phyloP scores from a whole-genome alignment of 768 basidiomycete species.

The Hortiboletus flavorubellus region DNA sequence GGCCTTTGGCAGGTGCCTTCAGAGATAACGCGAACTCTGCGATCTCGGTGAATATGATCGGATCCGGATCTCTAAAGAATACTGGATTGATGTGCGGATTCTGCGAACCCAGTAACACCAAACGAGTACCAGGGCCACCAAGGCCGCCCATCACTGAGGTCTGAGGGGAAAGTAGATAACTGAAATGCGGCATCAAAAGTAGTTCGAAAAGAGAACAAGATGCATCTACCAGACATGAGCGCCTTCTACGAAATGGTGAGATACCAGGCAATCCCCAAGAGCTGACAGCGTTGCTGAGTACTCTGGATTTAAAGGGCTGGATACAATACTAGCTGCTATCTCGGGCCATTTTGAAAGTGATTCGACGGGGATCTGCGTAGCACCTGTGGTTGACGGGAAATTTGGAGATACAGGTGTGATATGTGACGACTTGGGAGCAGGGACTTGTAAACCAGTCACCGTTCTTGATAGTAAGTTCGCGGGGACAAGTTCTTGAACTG shows the following conservation, averaged over 20 bases:
- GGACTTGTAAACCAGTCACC: slow-evolving; percentile 38
- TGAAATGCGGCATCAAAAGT: slow-evolving; percentile 29
- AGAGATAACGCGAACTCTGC: slow-evolving; percentile 87
- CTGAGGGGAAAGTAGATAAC: slow-evolving; percentile 84
- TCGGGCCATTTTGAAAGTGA: slow-evolving; percentile 80
- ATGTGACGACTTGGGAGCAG: slow-evolving; percentile 31
- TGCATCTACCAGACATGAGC: slow-evolving; percentile 81
- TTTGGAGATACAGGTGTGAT: slow-evolving; percentile 64
- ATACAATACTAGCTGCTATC: slow-evolving; percentile 77
- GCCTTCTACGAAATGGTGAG: slow-evolving; percentile 74
- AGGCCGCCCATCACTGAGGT: slow-evolving; percentile 70
- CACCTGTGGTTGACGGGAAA: slow-evolving; percentile 44
- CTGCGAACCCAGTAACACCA: slow-evolving; percentile 70
- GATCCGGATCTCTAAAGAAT: slow-evolving; percentile 65
- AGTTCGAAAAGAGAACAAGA: background rate
- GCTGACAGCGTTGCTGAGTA: slow-evolving; percentile 73
- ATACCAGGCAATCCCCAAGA: slow-evolving; percentile 77
- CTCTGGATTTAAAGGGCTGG: slow-evolving; percentile 65
- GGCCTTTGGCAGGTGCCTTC: slow-evolving; percentile 70
- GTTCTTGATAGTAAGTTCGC: slow-evolving; percentile 47
- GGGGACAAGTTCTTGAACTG: slow-evolving; percentile 75
- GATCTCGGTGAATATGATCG: slow-evolving; percentile 84
- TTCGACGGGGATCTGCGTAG: slow-evolving; percentile 53
- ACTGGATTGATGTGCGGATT: slow-evolving; percentile 48
- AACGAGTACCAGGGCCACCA: slow-evolving; percentile 62